Evolutionary conservation across 352 stramenopile genomes (phyloP), one percentile per base, ranked within the genome.

Genomic region (Globisporangium canariense): DNA sequence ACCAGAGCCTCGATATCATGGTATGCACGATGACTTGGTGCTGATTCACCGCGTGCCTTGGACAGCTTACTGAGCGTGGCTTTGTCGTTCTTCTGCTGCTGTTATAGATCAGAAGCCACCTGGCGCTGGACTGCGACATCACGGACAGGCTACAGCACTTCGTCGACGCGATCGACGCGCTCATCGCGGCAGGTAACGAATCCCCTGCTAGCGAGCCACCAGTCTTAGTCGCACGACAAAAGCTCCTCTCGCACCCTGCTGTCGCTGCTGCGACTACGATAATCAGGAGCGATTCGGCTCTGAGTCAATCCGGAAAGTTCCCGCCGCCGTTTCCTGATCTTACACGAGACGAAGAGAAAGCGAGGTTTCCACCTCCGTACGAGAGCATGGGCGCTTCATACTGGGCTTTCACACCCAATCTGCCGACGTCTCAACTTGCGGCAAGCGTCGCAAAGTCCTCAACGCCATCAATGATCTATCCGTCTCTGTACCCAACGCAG

Each of bases 311-410:
- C 9, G 49, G 59, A 5, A 57, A 55, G 40, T 82, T 73, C 46
- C 75, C 74, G 50, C 77, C 77, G 18, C 67, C 77, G 13, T 85
- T 83, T 6, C 73, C 75, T 0, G 75, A 85, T 40, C 3, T 60
- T 30, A 65, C 67, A 53, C 14, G 53, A 74, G 46, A 66, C 1
- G 25, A 66, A 50, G 40, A 61, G 50, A 51, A 34, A 8, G 49
- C 64, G 8, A 30, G 58, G 10, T 83, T 79, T 16, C 73, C 77
- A 32, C 75, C 73, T 3, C 70, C 73, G 7, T 81, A 85, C 47
- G 65, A 68, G 14, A 64, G 63, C 40, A 72, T 73, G 13, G 65
- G 72, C 6, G 68, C 75, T 16, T 60, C 64, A 4, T 69, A 69
- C 20, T 69, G 64, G 64, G 40, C 60, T 34, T 34, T 74, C 70